These are phyloP conservation scores for Nevesoporus exiguus DNA, from an alignment of 768 basidiomycete species.

Conservation along the genomic window DNA sequence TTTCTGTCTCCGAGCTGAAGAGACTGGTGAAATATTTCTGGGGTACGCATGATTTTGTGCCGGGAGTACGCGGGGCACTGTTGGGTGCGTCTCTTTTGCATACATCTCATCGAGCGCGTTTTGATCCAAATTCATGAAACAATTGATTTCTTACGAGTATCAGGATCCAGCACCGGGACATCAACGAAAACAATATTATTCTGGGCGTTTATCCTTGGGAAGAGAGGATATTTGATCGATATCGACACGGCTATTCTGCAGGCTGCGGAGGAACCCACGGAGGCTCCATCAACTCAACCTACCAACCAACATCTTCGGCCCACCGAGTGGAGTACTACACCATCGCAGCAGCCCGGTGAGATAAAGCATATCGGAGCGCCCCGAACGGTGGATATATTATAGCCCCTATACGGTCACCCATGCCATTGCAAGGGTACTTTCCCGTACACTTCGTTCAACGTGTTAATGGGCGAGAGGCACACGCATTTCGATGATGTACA, in stretches of 20 bases:
- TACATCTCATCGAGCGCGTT: too few species aligned
- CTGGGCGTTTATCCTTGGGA: background rate
- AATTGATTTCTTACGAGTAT: background rate
- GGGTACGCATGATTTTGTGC: background rate
- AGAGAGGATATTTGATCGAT: conserved; percentile 31
- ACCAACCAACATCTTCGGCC: too few species aligned
- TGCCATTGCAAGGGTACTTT: background rate
- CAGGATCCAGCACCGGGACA: background rate
- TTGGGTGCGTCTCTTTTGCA: background rate
- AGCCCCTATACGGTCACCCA: too few species aligned
- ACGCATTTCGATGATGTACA: conserved; percentile 7
- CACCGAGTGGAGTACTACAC: background rate
- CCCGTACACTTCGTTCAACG: background rate
- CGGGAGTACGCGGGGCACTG: background rate
- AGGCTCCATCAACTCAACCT: background rate
- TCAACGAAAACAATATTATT: conserved; percentile 1
- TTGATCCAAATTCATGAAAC: background rate
- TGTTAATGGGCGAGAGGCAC: background rate
- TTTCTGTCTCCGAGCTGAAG: background rate
- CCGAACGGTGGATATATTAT: background rate
- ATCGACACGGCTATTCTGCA: conserved; percentile 20
- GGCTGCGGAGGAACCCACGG: background rate
- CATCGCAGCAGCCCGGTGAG: background rate
- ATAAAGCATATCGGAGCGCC: background rate
- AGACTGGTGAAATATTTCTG: background rate